A percentile compares a stretch with the other conserved stretches of the same genome.
Evolutionary conservation across 2,329 filamentous ascomycete species (phyloP).

Genomic region (Verticillium isaacii): DNA sequence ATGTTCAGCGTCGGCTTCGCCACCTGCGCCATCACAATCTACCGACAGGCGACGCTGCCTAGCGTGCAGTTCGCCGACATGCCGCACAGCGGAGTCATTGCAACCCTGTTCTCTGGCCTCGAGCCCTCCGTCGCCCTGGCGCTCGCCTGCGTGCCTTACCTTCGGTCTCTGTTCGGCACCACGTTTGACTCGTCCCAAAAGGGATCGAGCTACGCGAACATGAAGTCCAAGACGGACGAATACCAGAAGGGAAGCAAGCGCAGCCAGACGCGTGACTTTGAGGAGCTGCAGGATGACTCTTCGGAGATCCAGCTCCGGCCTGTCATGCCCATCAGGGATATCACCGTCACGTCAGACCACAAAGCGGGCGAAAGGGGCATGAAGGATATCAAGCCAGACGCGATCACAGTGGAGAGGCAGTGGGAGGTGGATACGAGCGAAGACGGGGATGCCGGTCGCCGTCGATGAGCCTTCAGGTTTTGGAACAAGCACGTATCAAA

Average conservation of each 20-base stretch:
- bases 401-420: not conserved
- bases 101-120: not conserved
- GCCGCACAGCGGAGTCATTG: constrained; percentile 1
- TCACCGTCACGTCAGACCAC: not conserved
- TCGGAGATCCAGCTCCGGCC: constrained; percentile 2
- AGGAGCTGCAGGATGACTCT: not conserved
- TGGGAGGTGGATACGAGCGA: not conserved
- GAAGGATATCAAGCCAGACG: not conserved
- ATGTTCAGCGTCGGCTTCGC: constrained; percentile 23
- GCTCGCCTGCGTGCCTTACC: constrained; percentile 1
- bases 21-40: constrained; percentile 2
- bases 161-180: not conserved
- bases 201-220: not conserved
- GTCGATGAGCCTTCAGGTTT: not conserved
- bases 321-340: not conserved
- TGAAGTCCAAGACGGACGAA: not conserved
- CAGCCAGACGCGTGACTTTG: not conserved
- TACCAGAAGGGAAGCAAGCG: not conserved
- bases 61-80: not conserved
- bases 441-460: not conserved
- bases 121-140: constrained; percentile 1
- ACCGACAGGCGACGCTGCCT: not conserved
- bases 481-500: too few species aligned
- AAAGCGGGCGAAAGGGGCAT: not conserved
- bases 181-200: not conserved